Base-by-base conservation (phyloP, 1,284 basidiomycete genomes). In the Ganoderma resinaceum region DNA sequence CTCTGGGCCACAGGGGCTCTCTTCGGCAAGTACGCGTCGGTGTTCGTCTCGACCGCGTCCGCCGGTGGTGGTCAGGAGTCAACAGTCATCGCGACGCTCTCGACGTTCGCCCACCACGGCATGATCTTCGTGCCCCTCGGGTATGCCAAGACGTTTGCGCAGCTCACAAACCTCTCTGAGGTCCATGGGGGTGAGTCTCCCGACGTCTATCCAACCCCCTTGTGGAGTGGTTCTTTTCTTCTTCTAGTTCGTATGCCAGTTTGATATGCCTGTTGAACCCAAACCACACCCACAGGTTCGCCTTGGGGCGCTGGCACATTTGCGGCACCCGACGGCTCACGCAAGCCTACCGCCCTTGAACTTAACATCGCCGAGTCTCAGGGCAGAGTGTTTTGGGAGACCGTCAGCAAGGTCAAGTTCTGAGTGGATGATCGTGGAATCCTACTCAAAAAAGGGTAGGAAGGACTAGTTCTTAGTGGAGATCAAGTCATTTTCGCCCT, bases 41-140 rank as follows among this genome's bases (percentile, higher is more conserved):
- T 90, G 65, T 94, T 95, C 80, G 86, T 92, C 66, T 90, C 88
- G 35, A 91, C 91, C 1, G 89, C 85, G 29, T 82, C 83, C 53
- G 86, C 83, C 37, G 92, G 91, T 61, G 92, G 92, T 70, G 92
- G 92, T 66, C 92, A 94, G 76, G 92, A 94, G 79, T 78, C 87
- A 31, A 96, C 95, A 52, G 83, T 85, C 40, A 72, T 91, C 70
- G 88, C 86, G 75, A 79, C 86, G 55, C 72, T 96, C 63, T 94
- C 94, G 31, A 94, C 91, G 59, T 83, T 96, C 72, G 83, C 86
- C 26, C 95, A 97, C 82, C 95, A 95, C 77, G 94, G 94, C 42
- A 85, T 95, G 73, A 84, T 88, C 78, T 95, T 84, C 78, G 92
- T 95, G 9, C 94, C 95, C 33, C 83, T 95, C 66, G 95, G 94